phyloP scores from a whole-genome alignment of 1,139 yeast species.

The Candida sp. region DNA sequence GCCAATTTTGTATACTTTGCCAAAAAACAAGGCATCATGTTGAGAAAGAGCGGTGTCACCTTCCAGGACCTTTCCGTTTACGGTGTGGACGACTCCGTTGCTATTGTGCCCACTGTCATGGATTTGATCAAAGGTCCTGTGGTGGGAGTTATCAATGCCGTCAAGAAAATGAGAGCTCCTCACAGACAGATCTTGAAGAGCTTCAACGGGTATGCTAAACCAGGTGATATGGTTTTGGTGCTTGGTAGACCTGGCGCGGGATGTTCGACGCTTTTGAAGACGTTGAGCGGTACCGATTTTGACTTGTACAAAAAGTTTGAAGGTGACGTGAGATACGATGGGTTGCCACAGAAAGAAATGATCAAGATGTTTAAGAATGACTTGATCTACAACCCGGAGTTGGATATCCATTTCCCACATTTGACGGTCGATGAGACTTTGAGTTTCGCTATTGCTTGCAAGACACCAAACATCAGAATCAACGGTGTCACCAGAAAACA shows the following conservation, averaged over 20 bases:
- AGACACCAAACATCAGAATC: conserved; percentile 60
- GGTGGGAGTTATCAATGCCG: conserved; percentile 15
- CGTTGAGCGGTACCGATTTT: conserved; percentile 51
- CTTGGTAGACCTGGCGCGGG: conserved; percentile 75
- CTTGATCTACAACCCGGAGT: conserved; percentile 63
- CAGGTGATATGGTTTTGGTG: conserved; percentile 67
- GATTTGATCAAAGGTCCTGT: conserved; percentile 47
- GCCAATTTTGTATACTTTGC: conserved; percentile 18
- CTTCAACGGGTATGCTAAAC: conserved; percentile 44
- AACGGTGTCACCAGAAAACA: conserved; percentile 51
- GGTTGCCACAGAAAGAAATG: conserved; percentile 53
- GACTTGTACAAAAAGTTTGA: conserved; percentile 25
- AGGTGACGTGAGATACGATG: conserved; percentile 54
- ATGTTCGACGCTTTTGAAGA: conserved; percentile 60
- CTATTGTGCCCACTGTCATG: conserved; percentile 52
- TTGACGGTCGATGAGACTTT: conserved; percentile 67
- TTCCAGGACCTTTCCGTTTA: conserved; percentile 49
- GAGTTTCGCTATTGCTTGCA: conserved; percentile 61
- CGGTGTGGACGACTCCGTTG: conserved; percentile 53
- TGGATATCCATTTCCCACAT: conserved; percentile 67
- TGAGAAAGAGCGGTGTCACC: conserved; percentile 50
- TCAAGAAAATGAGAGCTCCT: conserved; percentile 20
- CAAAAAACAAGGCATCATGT: conserved; percentile 45
- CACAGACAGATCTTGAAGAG: conserved; percentile 49
- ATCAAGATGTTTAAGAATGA: conserved; percentile 50